Base-by-base conservation (phyloP, 2,329 filamentous ascomycete species). In the Ophiostoma fasciatum region DNA sequence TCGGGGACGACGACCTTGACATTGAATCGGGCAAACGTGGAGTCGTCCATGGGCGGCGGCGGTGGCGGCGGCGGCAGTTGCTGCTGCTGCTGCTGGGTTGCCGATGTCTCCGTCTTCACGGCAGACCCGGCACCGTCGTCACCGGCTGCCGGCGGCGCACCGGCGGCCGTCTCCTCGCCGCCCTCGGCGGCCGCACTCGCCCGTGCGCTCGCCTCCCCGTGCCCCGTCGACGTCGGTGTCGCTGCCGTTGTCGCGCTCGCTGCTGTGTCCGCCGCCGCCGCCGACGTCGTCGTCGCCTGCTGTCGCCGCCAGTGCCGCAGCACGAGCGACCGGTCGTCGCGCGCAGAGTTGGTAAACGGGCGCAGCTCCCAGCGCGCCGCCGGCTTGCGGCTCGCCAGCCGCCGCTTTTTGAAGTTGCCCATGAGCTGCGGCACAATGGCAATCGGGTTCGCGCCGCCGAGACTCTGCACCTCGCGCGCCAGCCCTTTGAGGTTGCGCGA, bases 1-100 rank as follows among this genome's bases (percentile, higher is more conserved):
- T 76, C 68, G 1, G 87, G 83, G 25, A 85, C 66, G 4, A 79
- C 69, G 12, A 88, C 72, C 45, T 78, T 70, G 37, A 93, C 76
- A 52, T 94, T 92, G 66, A 81, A 96, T 52, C 88, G 93, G 32
- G 82, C 74, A 57, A 90, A 96, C 3, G 60, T 50, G 7, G 72
- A 77, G 50, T 78, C 72, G 43, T 78, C 73, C 1, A 59, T 35
- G 12, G 41, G 38, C 28, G n/a, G n/a, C n/a, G n/a, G n/a, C n/a
- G n/a, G n/a, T n/a, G 22, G 40, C 26, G 53, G 26, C 52, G n/a
- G 22, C 7, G 11, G 6, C 23, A 27, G 11, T n/a, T 45, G 12
- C 15, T 19, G 30, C 10, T 20, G 15, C 13, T 23, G 18, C 23
- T 31, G 17, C 25, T 27, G 27, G 25, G 22, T 25, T 9, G 29